Percentiles rank a stretch among this genome's conserved stretches.
These are phyloP conservation scores for Tulasnella sp. DNA, from an alignment of 768 basidiomycete genomes.

Conservation along the genomic window DNA sequence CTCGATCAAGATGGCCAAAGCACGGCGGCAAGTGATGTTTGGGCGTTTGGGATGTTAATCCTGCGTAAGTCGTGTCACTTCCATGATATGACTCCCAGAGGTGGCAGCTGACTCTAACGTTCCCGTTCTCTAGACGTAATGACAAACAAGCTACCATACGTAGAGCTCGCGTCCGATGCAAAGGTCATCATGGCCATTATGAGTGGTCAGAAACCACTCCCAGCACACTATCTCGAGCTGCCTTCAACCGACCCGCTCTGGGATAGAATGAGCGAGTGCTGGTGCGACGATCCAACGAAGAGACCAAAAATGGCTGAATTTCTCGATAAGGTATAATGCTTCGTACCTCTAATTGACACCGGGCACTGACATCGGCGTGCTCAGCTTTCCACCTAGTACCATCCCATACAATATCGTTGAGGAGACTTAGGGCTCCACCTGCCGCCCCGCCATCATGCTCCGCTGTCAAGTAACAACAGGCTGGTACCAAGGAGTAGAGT, in stretches of 20 bases:
- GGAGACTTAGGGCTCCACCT: too few species aligned
- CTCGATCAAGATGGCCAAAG: not conserved
- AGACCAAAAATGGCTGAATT: conserved; percentile 8
- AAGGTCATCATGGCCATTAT: conserved; percentile 10
- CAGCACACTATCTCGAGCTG: conserved; percentile 4
- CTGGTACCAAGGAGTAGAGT: too few species aligned
- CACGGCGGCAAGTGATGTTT: not conserved
- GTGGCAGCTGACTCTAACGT: not conserved
- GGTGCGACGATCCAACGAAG: not conserved
- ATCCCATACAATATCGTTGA: too few species aligned
- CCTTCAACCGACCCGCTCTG: conserved; percentile 3
- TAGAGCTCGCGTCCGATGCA: not conserved
- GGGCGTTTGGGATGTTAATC: conserved; percentile 12
- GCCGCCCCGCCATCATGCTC: too few species aligned
- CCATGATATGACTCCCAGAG: not conserved
- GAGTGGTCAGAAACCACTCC: not conserved
- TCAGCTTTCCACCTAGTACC: too few species aligned
- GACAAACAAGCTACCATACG: conserved; percentile 4
- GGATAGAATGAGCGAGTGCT: conserved; percentile 12
- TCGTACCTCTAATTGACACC: not conserved
- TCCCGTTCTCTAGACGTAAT: conserved; percentile 1
- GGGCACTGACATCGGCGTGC: too few species aligned
- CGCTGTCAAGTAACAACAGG: too few species aligned
- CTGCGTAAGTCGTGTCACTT: not conserved
- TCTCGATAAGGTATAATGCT: not conserved